Evolutionary conservation across 2,329 filamentous ascomycete species (phyloP).

Genomic region (Fusarium sp.): DNA sequence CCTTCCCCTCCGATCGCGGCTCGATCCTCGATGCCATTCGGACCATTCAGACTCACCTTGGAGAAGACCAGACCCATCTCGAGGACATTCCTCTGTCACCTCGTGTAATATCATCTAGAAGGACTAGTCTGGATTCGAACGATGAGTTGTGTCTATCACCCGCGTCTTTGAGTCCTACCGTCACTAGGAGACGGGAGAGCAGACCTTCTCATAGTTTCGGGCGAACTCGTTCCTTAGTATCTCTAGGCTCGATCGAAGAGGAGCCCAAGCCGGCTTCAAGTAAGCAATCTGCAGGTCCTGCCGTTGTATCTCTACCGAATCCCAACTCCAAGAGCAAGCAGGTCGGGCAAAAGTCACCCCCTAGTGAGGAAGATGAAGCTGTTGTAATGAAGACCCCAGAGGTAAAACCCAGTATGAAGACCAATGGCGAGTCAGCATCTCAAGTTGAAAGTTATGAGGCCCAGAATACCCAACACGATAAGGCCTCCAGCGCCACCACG

Average conservation of each 20-base stretch:
- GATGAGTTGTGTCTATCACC: slow-evolving; percentile 50
- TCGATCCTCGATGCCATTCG: slow-evolving; percentile 58
- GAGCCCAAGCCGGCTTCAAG: slow-evolving; percentile 46
- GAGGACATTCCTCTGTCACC: slow-evolving; percentile 51
- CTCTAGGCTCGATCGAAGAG: slow-evolving; percentile 59
- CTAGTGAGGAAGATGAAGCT: slow-evolving; percentile 54
- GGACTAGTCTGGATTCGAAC: slow-evolving; percentile 50
- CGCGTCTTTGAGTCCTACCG: slow-evolving; percentile 48
- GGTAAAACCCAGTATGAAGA: slow-evolving; percentile 27
- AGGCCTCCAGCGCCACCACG: neutral
- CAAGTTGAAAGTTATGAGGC: slow-evolving; percentile 26
- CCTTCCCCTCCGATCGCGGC: slow-evolving; percentile 56
- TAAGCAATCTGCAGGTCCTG: slow-evolving; percentile 17
- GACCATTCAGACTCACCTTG: slow-evolving; percentile 56
- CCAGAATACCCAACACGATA: slow-evolving; percentile 1
- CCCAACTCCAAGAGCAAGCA: slow-evolving; percentile 33
- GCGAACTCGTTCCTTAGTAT: slow-evolving; percentile 51
- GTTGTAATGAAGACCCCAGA: slow-evolving; percentile 47
- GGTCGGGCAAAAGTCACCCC: slow-evolving; percentile 31
- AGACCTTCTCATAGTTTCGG: slow-evolving; percentile 47
- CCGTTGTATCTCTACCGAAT: slow-evolving; percentile 35
- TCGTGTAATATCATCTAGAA: slow-evolving; percentile 46
- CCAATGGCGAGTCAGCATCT: slow-evolving; percentile 12
- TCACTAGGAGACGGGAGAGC: slow-evolving; percentile 46
- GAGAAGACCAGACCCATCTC: slow-evolving; percentile 51